Evolutionary conservation across 2,329 filamentous ascomycete species (phyloP).

Genomic region (Alternaria brassicicola): DNA sequence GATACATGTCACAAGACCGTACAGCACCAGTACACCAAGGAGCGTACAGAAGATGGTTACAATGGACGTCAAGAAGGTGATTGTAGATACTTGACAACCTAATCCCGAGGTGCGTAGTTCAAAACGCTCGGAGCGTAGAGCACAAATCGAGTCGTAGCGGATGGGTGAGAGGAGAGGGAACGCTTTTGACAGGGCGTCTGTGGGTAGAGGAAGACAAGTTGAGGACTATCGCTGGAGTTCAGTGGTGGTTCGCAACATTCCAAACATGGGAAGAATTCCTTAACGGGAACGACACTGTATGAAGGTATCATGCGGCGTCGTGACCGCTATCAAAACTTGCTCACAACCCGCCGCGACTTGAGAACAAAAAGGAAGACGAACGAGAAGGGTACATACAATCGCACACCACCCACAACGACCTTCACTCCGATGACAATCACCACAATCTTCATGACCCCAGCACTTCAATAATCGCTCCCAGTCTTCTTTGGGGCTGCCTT

Average conservation of each 20-base stretch:
- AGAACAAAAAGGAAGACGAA: background rate
- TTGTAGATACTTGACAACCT: conserved; percentile 55
- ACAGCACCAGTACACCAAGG: conserved; percentile 47
- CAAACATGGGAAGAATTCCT: background rate
- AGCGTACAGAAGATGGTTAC: conserved; percentile 53
- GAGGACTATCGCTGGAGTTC: conserved; percentile 37
- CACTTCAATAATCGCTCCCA: conserved; percentile 39
- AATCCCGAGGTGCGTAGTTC: conserved; percentile 54
- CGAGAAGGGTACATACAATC: conserved; percentile 38
- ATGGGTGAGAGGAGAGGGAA: conserved; percentile 51
- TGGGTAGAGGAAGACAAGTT: conserved; percentile 53
- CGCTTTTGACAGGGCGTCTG: conserved; percentile 43
- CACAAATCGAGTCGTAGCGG: conserved; percentile 44
- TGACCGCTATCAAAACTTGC: background rate
- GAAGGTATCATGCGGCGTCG: background rate
- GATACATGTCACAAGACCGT: conserved; percentile 28
- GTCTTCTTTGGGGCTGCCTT: conserved; percentile 39
- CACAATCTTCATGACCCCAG: conserved; percentile 46
- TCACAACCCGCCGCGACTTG: background rate
- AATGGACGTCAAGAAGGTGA: conserved; percentile 52
- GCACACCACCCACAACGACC: conserved; percentile 55
- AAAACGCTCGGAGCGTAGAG: conserved; percentile 50
- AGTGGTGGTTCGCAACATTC: background rate
- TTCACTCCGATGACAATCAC: conserved; percentile 45
- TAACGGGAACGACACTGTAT: background rate